Evolutionary conservation across 1,284 basidiomycete species (phyloP), one percentile per base, ranked within the genome.

Genomic region (Inonotus hispidus): DNA sequence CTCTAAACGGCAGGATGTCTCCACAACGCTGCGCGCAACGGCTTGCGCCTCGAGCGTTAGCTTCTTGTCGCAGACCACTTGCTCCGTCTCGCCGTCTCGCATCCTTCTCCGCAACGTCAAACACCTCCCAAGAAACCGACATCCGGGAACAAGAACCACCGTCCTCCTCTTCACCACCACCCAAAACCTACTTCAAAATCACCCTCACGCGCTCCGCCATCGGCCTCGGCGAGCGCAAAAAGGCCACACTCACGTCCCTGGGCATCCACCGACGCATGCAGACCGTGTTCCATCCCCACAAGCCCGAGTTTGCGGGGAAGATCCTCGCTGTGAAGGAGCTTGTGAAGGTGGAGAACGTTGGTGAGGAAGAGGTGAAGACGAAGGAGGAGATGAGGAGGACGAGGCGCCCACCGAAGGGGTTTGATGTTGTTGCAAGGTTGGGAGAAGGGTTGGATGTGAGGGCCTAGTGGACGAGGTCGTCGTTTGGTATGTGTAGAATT

Each of bases 261-360:
- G 92, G 92, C 0, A 78, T 95, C 57, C 88, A 89, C 71, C 77
- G 87, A 63, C 82, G 93, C 32, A 80, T 89, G 74, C 90, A 92
- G 69, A 92, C 88, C 0, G 91, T 94, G 39, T 94, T 88, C 72
- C 87, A 90, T 64, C 74, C 76, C 6, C 88, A 92, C 65, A 79
- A 79, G 0, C 83, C 86, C 0, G 87, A 88, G 63, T 79, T 84
- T 23, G 92, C 92, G 0, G 92, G 92, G 25, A 91, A 90, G 71
- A 91, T 95, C 56, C 77, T 95, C 43, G 75, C 77, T 13, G 84
- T 94, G 60, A 95, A 95, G 78, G 92, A 95, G 76, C 76, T 95
- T 38, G 81, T 95, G n/a, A 84, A 88, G 68, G 92, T 94, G 58
- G 82, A 89, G 70, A 94, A 93, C 69, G 91, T 95, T 14, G 79